Conservation (phyloP, 1,139 yeast species). For the Yamadazyma membranifaciens region DNA sequence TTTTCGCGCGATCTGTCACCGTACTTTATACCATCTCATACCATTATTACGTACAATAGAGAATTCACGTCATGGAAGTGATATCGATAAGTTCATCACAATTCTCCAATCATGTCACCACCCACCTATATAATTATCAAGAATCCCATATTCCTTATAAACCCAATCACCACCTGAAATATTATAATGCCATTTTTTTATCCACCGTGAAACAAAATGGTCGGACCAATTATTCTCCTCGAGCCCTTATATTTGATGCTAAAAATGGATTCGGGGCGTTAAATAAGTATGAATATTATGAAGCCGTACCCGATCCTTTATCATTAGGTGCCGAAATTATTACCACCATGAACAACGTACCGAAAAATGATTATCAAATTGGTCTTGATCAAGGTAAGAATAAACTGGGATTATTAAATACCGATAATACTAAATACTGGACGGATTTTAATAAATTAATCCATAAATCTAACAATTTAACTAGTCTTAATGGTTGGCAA, state of each 20-base stretch:
- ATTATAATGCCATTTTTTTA: constrained; percentile 33
- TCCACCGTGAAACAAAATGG: constrained; percentile 35
- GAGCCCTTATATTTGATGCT: constrained; percentile 78
- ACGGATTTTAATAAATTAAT: constrained; percentile 74
- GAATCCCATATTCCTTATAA: constrained; percentile 63
- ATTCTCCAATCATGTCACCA: constrained; percentile 63
- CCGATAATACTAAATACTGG: constrained; percentile 64
- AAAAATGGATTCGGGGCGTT: constrained; percentile 64
- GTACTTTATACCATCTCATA: too few species aligned
- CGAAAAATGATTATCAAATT: constrained; percentile 57
- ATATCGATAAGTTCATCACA: constrained; percentile 72
- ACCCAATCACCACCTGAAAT: constrained; percentile 23
- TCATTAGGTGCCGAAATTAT: constrained; percentile 15
- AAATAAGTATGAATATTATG: constrained; percentile 51
- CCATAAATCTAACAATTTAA: constrained; percentile 60
- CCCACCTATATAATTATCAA: constrained; percentile 82
- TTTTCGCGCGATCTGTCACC: background rate
- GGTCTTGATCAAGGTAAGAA: constrained; percentile 53
- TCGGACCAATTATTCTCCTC: constrained; percentile 69
- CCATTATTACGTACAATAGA: background rate
- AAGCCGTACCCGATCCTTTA: constrained; percentile 9
- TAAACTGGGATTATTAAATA: constrained; percentile 29
- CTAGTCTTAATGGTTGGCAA: constrained; percentile 57
- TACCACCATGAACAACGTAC: constrained; percentile 13
- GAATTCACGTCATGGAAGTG: constrained; percentile 41